Evolutionary conservation across 73 alveolate species (phyloP).

Genomic region (Tetrahymena thermophila): DNA sequence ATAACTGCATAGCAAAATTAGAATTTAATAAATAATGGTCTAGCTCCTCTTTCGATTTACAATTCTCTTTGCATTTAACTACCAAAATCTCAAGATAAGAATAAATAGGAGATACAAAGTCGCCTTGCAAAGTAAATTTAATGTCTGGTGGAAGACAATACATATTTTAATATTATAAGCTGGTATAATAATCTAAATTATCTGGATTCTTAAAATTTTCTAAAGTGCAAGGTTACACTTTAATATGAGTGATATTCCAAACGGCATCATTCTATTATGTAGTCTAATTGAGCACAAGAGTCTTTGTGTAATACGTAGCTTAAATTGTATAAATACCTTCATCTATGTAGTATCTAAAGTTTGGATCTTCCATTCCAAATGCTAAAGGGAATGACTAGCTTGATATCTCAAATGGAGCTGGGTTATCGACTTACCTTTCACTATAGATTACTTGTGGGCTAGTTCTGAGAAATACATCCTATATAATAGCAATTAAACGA

Average conservation of each 20-base stretch:
- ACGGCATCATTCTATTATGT: background rate
- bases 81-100: background rate
- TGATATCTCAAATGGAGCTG: background rate
- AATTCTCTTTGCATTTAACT: background rate
- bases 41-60: background rate
- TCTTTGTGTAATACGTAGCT: background rate
- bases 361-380: background rate
- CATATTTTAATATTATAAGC: background rate
- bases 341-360: background rate
- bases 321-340: background rate
- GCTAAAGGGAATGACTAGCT: background rate
- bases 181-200: background rate
- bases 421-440: background rate
- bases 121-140: background rate
- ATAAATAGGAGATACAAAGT: background rate
- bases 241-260: background rate
- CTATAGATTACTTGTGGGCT: background rate
- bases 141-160: background rate
- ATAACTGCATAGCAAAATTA: background rate
- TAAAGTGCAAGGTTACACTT: background rate
- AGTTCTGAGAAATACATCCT: background rate
- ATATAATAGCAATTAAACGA: background rate
- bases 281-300: background rate
- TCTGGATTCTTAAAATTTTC: background rate
- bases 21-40: background rate